Evolutionary conservation across 2,329 filamentous ascomycete species (phyloP).

Genomic region (Neoscytalidium dimidiatum): DNA sequence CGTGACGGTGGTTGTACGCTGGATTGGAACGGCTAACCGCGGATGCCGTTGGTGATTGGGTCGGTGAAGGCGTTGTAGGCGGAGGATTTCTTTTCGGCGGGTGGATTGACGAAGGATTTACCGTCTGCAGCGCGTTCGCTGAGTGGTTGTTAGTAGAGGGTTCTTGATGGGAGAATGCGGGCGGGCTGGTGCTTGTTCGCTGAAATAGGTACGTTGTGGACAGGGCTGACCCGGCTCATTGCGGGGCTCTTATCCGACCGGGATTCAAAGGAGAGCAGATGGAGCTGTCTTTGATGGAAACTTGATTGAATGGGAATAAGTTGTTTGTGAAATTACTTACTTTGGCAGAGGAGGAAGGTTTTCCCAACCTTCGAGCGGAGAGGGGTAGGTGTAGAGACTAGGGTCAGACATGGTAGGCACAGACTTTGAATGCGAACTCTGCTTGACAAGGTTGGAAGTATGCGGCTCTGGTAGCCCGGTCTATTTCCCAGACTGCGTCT

Average conservation of each 20-base stretch:
- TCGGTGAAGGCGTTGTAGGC: constrained; percentile 71
- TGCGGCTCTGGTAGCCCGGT: not conserved
- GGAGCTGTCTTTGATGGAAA: not conserved
- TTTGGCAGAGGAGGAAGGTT: constrained; percentile 57
- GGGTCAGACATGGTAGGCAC: constrained; percentile 40
- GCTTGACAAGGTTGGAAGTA: too few species aligned
- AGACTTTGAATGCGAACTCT: not conserved
- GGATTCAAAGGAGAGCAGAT: too few species aligned
- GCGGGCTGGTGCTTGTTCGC: not conserved
- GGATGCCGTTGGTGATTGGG: constrained; percentile 65
- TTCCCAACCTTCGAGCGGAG: constrained; percentile 61
- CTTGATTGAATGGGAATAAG: too few species aligned
- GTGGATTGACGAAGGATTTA: constrained; percentile 73
- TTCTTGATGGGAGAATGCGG: not conserved
- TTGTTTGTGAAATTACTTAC: constrained; percentile 26
- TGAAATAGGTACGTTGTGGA: not conserved
- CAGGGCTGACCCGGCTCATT: not conserved
- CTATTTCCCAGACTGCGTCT: not conserved
- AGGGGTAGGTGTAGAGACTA: constrained; percentile 53
- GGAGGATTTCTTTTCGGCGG: constrained; percentile 60
- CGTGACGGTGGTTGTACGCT: too few species aligned
- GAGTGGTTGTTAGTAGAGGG: not conserved
- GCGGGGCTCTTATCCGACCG: not conserved
- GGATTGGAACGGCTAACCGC: constrained; percentile 37
- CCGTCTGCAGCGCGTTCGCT: constrained; percentile 69